Percentiles rank a stretch among this genome's conserved stretches.
These are phyloP conservation scores for Sporothrix protearum DNA, from an alignment of 2,329 filamentous ascomycete species.

Conservation along the genomic window DNA sequence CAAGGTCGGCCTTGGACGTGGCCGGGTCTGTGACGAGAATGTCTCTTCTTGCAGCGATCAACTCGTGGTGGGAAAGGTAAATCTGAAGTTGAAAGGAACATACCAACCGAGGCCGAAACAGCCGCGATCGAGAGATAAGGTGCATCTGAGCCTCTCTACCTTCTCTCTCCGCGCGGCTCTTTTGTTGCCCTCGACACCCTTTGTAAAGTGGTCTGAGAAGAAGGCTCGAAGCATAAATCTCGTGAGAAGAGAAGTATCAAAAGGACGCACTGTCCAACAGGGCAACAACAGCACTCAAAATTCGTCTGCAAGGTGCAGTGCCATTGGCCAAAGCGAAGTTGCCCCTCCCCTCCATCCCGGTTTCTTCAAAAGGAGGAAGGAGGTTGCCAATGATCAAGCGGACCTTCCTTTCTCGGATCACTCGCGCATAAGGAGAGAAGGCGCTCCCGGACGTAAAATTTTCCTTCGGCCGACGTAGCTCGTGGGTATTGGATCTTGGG, in stretches of 20 bases:
- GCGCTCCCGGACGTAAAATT: no score
- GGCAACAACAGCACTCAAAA: neutral
- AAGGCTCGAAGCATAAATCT: neutral
- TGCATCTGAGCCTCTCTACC: neutral
- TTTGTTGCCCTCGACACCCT: no score
- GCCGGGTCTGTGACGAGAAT: constrained; percentile 8
- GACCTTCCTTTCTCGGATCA: neutral
- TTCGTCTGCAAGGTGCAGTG: no score
- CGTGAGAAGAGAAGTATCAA: neutral
- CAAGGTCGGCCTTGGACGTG: neutral
- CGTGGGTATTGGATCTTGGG: no score
- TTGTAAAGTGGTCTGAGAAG: neutral
- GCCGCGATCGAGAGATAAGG: no score
- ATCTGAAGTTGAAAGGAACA: neutral
- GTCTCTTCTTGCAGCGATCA: constrained; percentile 8
- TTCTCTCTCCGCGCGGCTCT: neutral
- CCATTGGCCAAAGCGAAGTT: neutral
- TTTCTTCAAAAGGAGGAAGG: neutral
- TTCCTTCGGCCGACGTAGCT: no score
- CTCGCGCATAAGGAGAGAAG: neutral
- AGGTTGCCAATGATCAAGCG: neutral
- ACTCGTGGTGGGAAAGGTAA: neutral
- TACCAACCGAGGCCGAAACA: neutral
- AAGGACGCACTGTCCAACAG: neutral
- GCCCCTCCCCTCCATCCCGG: neutral